Base-by-base conservation (phyloP, 768 basidiomycete species). In the Hysterangium stoloniferum region DNA sequence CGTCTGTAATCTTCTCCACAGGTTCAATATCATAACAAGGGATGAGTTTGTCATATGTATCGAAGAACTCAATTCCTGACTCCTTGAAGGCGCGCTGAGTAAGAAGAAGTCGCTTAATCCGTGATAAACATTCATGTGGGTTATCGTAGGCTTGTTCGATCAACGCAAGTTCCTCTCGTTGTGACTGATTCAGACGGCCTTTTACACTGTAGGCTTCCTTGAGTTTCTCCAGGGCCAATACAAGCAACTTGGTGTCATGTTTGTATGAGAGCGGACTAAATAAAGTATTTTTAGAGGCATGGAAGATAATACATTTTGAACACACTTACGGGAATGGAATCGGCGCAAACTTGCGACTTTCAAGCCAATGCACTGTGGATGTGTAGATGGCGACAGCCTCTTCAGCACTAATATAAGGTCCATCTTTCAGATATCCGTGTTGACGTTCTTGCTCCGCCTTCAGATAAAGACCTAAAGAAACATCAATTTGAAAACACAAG, bases 111-210 rank as follows among this genome's bases (percentile, higher is more conserved):
- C 96, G 87, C 74, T 99, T 99, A 74, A 99, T 97, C 48, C 96
- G 91, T 2, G 95, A 97, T 45, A 99, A 69, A 65, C 93, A 97
- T 74, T 99, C 96, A 66, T 98, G 96, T 25, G 96, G 96, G 62
- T 98, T 98, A 65, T 99, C 96, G 65, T 98, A 98, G 3, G 95
- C 95, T 68, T 99, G 96, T 63, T 99, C 96, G 54, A 99, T 96
- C 45, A 99, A 75, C 11, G 96, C 96, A 47, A 99, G 73, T 66
- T 99, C 96, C 64, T 99, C 96, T 61, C 96, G 83, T 66, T 99
- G 96, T 20, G 91, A 94, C 66, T 97, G 95, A 65, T 99, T 99
- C 42, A 99, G 73, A 57, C 96, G 91, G 31, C 86, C 95, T 68
- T 99, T 96, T 45, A 99, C 96, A 12, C 86, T 91, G 67, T 99